Conservation (phyloP, 306 rosid species). For the Rubus idaeus region DNA sequence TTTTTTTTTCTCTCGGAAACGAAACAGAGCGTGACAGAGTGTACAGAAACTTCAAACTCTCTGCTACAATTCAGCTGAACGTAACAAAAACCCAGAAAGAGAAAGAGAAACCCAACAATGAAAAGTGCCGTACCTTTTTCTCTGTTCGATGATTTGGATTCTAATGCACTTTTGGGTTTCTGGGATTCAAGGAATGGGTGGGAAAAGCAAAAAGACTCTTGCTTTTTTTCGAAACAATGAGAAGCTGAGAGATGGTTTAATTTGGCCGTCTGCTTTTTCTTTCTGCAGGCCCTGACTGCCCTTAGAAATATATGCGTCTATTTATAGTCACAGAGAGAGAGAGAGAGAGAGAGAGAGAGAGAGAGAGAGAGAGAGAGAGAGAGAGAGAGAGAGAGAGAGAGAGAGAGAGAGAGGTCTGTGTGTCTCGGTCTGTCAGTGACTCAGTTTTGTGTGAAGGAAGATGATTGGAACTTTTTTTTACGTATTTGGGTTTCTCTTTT, state of each 20-base stretch:
- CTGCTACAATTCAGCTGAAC: neutral
- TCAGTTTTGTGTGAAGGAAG: neutral
- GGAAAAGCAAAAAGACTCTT: neutral
- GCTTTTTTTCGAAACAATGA: neutral
- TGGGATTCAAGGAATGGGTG: neutral
- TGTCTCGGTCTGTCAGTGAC: neutral
- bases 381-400: neutral
- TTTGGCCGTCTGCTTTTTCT: neutral
- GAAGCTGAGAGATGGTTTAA: neutral
- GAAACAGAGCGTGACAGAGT: slow-evolving; percentile 7
- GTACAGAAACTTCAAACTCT: too few relatives aligned
- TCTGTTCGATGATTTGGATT: neutral
- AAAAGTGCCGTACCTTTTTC: neutral
- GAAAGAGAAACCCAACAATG: neutral
- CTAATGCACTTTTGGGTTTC: neutral
- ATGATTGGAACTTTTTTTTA: neutral
- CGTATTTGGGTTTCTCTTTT: neutral
- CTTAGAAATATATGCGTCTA: neutral
- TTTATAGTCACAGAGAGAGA: neutral
- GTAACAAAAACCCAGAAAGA: neutral
- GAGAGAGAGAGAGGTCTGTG: neutral
- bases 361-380: too few relatives aligned
- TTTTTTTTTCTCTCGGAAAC: slow-evolving; percentile 24
- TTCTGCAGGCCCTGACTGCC: neutral
- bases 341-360: too few relatives aligned